These are phyloP conservation scores for Artomyces pyxidatus DNA, from an alignment of 768 basidiomycete species.

Conservation along the genomic window DNA sequence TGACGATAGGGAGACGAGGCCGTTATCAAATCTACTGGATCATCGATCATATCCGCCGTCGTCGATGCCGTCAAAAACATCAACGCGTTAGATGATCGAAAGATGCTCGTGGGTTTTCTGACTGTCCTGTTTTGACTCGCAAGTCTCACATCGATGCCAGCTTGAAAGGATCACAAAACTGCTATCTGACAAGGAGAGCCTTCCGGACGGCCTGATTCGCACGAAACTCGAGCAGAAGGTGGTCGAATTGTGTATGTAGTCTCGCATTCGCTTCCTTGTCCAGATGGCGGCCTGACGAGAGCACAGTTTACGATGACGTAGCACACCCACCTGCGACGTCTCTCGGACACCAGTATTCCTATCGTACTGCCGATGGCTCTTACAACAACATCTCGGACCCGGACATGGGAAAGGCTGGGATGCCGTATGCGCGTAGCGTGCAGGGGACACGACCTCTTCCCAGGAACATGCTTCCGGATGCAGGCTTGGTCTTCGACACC, in stretches of 20 bases:
- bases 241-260: constrained; percentile 42
- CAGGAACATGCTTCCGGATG: constrained; percentile 61
- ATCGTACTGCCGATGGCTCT: constrained; percentile 70
- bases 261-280: not conserved
- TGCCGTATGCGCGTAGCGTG: constrained; percentile 75
- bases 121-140: too few species aligned
- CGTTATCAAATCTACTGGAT: too few species aligned
- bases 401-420: constrained; percentile 68
- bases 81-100: constrained; percentile 67
- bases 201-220: constrained; percentile 36
- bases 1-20: too few species aligned
- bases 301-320: constrained; percentile 75
- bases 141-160: constrained; percentile 32
- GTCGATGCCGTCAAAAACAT: constrained; percentile 54
- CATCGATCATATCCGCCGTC: too few species aligned
- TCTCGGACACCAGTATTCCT: constrained; percentile 53
- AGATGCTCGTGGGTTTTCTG: constrained; percentile 65
- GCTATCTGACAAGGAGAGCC: constrained; percentile 33
- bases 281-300: not conserved
- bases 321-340: constrained; percentile 69
- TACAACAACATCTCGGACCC: constrained; percentile 66
- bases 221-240: constrained; percentile 28
- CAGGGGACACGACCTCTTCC: constrained; percentile 62
- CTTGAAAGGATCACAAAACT: constrained; percentile 64
- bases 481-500: constrained; percentile 75